Percentiles rank a stretch among this genome's conserved stretches.
These are phyloP conservation scores for Claviceps sp. DNA, from an alignment of 2,329 filamentous ascomycete species.

Conservation along the genomic window DNA sequence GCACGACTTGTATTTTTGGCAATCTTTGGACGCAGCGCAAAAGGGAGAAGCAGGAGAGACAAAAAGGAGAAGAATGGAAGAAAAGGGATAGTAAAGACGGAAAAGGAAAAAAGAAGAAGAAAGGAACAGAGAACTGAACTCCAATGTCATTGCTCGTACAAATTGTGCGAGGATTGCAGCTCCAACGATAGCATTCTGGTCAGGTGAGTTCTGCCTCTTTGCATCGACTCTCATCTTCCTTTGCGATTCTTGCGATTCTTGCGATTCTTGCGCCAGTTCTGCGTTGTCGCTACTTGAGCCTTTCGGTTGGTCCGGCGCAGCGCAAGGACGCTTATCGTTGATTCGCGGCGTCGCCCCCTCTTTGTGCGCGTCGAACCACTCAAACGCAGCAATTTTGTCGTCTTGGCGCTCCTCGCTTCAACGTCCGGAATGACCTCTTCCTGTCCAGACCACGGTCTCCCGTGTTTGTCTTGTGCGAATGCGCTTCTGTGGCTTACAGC, in stretches of 20 bases:
- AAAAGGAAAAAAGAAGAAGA: background rate
- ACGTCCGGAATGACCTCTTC: conserved; percentile 1
- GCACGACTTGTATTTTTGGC: too few species aligned
- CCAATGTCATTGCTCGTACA: conserved; percentile 7
- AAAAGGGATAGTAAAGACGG: background rate
- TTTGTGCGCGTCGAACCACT: conserved; percentile 1
- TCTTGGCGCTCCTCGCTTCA: background rate
- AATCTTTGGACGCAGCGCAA: too few species aligned
- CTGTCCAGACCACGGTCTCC: background rate
- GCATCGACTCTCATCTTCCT: background rate
- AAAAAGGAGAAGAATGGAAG: too few species aligned
- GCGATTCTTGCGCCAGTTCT: background rate
- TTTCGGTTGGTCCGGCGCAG: too few species aligned
- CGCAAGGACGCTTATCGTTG: too few species aligned
- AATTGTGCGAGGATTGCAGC: background rate
- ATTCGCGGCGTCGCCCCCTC: background rate
- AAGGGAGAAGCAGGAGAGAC: too few species aligned
- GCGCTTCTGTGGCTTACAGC: too few species aligned
- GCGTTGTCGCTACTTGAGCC: too few species aligned
- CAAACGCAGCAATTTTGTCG: background rate
- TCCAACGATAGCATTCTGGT: background rate
- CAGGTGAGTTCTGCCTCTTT: background rate
- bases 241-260: background rate
- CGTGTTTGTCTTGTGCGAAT: too few species aligned
- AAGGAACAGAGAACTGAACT: background rate